Conservation (phyloP, 805 yeast species). For the Kurtzmaniella cleridarum region DNA sequence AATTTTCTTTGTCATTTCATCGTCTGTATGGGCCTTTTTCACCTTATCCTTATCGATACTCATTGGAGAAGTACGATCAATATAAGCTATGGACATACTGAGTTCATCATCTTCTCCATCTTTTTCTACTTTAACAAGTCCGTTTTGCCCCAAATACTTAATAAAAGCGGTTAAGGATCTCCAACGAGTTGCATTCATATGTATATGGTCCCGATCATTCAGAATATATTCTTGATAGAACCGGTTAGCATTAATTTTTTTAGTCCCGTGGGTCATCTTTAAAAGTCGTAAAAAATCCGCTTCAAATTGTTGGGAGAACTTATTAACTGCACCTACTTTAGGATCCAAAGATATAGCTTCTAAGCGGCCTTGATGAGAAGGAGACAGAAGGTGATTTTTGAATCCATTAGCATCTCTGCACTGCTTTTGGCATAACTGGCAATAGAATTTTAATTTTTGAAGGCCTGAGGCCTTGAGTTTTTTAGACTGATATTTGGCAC, state of each 20-base stretch:
- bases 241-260: slow-evolving; percentile 70
- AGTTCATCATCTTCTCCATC: slow-evolving; percentile 25
- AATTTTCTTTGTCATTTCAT: slow-evolving; percentile 35
- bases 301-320: slow-evolving; percentile 57
- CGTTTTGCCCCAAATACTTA: slow-evolving; percentile 50
- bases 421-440: slow-evolving; percentile 89
- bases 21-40: slow-evolving; percentile 37
- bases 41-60: slow-evolving; percentile 34
- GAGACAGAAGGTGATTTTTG: slow-evolving; percentile 82
- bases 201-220: slow-evolving; percentile 75
- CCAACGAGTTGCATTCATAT: slow-evolving; percentile 88
- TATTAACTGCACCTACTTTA: slow-evolving; percentile 46
- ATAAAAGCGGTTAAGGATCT: slow-evolving; percentile 63
- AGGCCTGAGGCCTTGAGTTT: slow-evolving; percentile 78
- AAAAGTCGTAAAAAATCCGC: slow-evolving; percentile 60
- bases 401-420: slow-evolving; percentile 96
- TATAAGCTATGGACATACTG: slow-evolving; percentile 25
- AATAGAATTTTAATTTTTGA: slow-evolving; percentile 80
- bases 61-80: slow-evolving; percentile 41
- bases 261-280: slow-evolving; percentile 72
- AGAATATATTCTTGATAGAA: slow-evolving; percentile 85
- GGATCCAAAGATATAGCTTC: slow-evolving; percentile 26
- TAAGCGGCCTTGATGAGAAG: slow-evolving; percentile 63
- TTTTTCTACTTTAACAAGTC: slow-evolving; percentile 47
- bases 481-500: slow-evolving; percentile 64